Conservation (phyloP, 116 monocot genomes). For the Iris pallida region DNA sequence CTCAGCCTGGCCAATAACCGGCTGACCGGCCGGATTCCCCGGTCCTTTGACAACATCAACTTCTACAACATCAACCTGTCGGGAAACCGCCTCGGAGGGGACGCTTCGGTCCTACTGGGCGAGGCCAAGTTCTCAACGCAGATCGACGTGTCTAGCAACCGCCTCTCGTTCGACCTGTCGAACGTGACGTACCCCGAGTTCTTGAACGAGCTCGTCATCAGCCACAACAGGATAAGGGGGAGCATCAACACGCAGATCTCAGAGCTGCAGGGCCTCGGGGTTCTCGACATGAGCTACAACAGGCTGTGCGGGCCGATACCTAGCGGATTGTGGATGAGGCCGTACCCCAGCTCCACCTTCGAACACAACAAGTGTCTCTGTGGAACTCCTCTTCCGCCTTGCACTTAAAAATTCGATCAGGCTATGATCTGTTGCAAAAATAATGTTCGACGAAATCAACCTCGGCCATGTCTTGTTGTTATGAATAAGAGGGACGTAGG, state of each 20-base stretch:
- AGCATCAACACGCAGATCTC: constrained; percentile 13
- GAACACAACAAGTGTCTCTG: constrained; percentile 22
- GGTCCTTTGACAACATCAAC: not conserved
- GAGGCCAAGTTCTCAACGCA: not conserved
- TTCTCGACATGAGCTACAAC: constrained; percentile 15
- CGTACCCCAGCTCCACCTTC: not conserved
- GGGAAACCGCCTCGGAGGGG: constrained; percentile 2
- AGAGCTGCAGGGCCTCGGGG: not conserved
- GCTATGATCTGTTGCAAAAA: too few species aligned
- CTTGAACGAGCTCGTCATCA: constrained; percentile 3
- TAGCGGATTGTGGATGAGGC: not conserved
- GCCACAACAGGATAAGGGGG: constrained; percentile 11
- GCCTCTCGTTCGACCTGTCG: constrained; percentile 12
- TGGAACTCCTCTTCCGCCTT: constrained; percentile 12
- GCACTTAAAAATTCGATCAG: not conserved
- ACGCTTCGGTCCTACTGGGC: constrained; percentile 13
- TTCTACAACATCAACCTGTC: constrained; percentile 1
- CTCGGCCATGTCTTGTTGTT: too few species aligned
- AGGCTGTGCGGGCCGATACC: constrained; percentile 20
- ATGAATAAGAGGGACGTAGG: too few species aligned
- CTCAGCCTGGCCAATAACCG: not conserved
- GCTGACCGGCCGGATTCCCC: not conserved
- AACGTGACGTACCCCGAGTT: not conserved
- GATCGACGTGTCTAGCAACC: constrained; percentile 10
- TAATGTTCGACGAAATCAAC: too few species aligned